A percentile compares a stretch with the other conserved stretches of the same genome.
Evolutionary conservation across 2,329 filamentous ascomycete genomes (phyloP).

Genomic region (Colletotrichum tropicicola): DNA sequence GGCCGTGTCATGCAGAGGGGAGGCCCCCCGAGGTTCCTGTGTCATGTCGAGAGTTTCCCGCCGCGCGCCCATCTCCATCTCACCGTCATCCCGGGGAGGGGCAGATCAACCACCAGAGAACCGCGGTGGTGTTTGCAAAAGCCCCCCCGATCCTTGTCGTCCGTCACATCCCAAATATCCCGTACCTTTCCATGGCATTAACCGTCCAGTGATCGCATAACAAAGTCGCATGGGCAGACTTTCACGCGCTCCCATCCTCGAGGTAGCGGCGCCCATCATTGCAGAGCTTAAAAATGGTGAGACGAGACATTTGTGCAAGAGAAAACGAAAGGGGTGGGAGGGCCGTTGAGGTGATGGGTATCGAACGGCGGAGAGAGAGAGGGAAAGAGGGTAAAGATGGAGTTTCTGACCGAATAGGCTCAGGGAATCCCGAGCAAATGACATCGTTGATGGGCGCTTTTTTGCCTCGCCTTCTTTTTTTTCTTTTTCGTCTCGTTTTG

Average conservation of each 20-base stretch:
- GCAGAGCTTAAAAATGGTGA: constrained; percentile 13
- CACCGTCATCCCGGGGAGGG: background rate
- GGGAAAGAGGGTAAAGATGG: background rate
- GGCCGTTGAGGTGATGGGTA: background rate
- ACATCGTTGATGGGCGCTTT: background rate
- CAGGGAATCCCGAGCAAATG: background rate
- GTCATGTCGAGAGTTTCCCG: constrained; percentile 22
- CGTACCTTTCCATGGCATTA: constrained; percentile 6
- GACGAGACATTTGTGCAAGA: background rate
- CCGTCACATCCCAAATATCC: too few relatives aligned
- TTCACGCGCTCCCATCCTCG: background rate
- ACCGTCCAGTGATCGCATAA: constrained; percentile 13
- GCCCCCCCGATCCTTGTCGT: too few relatives aligned
- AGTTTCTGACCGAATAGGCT: background rate
- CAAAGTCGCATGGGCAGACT: background rate
- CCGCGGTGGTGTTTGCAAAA: too few relatives aligned
- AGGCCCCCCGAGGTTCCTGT: constrained; percentile 15
- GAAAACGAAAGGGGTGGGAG: background rate
- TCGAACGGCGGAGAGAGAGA: background rate
- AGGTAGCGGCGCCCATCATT: constrained; percentile 11
- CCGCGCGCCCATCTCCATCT: background rate
- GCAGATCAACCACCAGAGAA: too few relatives aligned
- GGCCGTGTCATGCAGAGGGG: constrained; percentile 17
- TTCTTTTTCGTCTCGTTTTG: background rate
- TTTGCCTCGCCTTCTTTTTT: background rate